Conservation (phyloP, 345 rosid species). For the Eucalyptus tenuipes region DNA sequence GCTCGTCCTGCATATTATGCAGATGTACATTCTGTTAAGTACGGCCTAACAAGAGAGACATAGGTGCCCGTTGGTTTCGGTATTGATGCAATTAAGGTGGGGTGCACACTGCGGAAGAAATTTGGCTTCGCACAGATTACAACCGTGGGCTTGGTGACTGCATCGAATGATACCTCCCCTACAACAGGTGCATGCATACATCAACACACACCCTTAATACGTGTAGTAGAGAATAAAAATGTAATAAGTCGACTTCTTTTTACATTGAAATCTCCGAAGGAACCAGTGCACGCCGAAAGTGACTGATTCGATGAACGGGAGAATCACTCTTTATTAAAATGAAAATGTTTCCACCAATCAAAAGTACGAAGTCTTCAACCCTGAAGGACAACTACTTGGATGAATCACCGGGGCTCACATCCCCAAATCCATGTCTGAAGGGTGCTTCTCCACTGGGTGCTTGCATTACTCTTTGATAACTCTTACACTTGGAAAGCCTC, state of each 20-base stretch:
- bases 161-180: background rate
- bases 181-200: background rate
- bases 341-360: background rate
- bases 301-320: background rate
- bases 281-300: background rate
- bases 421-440: background rate
- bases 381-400: background rate
- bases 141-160: background rate
- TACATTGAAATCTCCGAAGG: background rate
- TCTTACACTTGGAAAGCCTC: background rate
- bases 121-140: rapidly evolving
- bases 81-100: background rate
- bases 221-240: background rate
- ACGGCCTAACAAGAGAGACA: too few species aligned
- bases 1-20: background rate
- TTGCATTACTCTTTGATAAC: background rate
- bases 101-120: background rate
- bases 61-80: too few species aligned
- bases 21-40: background rate
- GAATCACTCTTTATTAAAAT: background rate
- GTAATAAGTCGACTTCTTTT: background rate
- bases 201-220: background rate
- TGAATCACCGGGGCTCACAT: background rate
- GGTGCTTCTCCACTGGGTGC: background rate
- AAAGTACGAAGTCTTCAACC: background rate